Evolutionary conservation across 2,329 filamentous ascomycete species (phyloP), one percentile per base, ranked within the genome.

Genomic region (Diplodia sapinea): DNA sequence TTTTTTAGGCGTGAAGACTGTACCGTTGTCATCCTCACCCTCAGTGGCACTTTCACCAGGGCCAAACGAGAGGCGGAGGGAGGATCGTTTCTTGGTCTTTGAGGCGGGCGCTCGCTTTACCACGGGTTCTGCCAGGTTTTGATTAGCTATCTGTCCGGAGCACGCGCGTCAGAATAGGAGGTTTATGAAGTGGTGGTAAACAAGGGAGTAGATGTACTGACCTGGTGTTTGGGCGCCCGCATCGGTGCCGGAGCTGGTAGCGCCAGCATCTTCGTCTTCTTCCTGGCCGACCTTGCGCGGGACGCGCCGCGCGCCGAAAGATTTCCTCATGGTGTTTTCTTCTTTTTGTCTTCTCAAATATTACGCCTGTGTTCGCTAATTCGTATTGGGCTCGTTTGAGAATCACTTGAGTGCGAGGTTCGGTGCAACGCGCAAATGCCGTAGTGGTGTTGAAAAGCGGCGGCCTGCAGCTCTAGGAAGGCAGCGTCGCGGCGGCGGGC

Each of bases 221-320:
- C 85, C 82, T 80, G 76, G 72, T 56, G 72, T 70, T 70, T 73
- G 74, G 65, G 73, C 74, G 65, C 72, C 71, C 50, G 76, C 75
- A 64, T 73, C 76, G 66, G 72, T 75, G 65, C 72, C 71, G 43
- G 76, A 76, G 65, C 70, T 73, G 54, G 74, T 73, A 17, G 74
- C 70, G 69, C 72, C 75, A 26, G 68, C 69, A 20, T 72, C 73
- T 68, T 76, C 74, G 68, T 76, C 59, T 49, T 89, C 89, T 3
- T 91, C 88, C 13, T 89, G 87, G 56, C 88, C 90, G 72, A 97
- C 91, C 74, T 93, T 91, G 71, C 91, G 90, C 56, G 91, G 89
- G 72, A 95, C 93, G 70, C 87, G 83, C 65, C 85, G 81, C 69
- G 82, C 82, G 51, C 81, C 82, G 70, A 87, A 85, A 9, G 83